These are phyloP conservation scores for Debaryomycetaceae sp. DNA, from an alignment of 1,139 yeast species.

Conservation along the genomic window DNA sequence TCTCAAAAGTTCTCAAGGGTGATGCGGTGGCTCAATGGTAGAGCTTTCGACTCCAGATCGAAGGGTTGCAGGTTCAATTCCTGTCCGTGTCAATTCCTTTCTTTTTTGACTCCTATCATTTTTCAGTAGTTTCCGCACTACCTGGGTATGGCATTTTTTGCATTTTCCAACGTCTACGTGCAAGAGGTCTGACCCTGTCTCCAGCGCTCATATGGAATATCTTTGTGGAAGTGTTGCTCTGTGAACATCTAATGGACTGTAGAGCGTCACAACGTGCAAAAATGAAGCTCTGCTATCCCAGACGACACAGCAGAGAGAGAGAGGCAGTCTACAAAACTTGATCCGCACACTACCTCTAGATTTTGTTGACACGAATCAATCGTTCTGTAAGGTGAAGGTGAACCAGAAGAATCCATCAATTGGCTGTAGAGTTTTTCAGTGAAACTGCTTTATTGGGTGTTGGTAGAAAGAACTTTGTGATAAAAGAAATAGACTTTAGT, in stretches of 20 bases:
- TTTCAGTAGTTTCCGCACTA: constrained; percentile 1
- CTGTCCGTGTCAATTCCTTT: constrained; percentile 31
- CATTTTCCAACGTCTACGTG: too few species aligned
- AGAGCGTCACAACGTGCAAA: too few species aligned
- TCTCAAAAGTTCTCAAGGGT: constrained; percentile 16
- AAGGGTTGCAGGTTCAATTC: constrained; percentile 37
- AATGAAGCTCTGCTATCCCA: too few species aligned
- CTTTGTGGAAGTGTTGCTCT: not conserved
- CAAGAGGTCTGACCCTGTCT: not conserved
- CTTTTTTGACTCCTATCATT: constrained; percentile 6
- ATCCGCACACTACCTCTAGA: constrained; percentile 5
- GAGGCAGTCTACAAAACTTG: not conserved
- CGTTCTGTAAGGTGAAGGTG: not conserved
- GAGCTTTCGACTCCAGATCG: constrained; percentile 81
- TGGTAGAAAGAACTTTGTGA: not conserved
- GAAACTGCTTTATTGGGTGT: not conserved
- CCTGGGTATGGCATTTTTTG: not conserved
- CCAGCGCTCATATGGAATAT: not conserved
- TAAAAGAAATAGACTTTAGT: not conserved
- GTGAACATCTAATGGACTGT: too few species aligned
- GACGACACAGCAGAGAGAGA: too few species aligned
- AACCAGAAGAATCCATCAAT: not conserved
- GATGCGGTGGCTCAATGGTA: constrained; percentile 94
- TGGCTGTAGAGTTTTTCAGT: not conserved
- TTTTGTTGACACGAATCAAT: constrained; percentile 11